Conservation (phyloP, 805 yeast genomes). For the Zygosaccharomyces pseudorouxii region DNA sequence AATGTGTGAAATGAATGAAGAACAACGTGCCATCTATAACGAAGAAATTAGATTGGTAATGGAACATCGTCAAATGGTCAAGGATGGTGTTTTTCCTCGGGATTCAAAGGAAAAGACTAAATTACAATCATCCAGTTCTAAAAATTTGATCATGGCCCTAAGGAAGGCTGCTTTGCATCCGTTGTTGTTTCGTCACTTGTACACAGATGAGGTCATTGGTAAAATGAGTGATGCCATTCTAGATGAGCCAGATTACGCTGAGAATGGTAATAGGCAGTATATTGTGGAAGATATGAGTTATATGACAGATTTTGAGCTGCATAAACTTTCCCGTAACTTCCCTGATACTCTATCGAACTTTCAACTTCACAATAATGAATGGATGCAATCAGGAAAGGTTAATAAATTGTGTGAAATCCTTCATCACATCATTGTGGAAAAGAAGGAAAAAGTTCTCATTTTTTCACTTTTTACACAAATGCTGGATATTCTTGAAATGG, state of each 20-base stretch:
- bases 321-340: constrained; percentile 66
- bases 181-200: constrained; percentile 65
- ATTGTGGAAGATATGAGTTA: constrained; percentile 92
- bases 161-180: constrained; percentile 95
- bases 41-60: constrained; percentile 46
- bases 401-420: constrained; percentile 51
- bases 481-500: constrained; percentile 78
- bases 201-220: constrained; percentile 48
- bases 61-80: constrained; percentile 32
- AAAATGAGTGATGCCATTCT: constrained; percentile 75
- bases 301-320: constrained; percentile 88
- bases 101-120: constrained; percentile 33
- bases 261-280: constrained; percentile 67
- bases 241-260: constrained; percentile 68
- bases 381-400: constrained; percentile 73
- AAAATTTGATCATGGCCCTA: constrained; percentile 79
- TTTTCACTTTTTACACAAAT: constrained; percentile 93
- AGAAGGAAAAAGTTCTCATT: constrained; percentile 64
- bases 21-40: constrained; percentile 57
- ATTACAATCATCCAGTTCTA: constrained; percentile 34
- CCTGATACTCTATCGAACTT: constrained; percentile 56
- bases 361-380: constrained; percentile 49
- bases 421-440: constrained; percentile 45
- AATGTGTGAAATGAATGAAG: constrained; percentile 56
- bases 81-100: constrained; percentile 20